Conservation (phyloP, 2,329 filamentous ascomycete genomes). For the Eurotiales sp. region DNA sequence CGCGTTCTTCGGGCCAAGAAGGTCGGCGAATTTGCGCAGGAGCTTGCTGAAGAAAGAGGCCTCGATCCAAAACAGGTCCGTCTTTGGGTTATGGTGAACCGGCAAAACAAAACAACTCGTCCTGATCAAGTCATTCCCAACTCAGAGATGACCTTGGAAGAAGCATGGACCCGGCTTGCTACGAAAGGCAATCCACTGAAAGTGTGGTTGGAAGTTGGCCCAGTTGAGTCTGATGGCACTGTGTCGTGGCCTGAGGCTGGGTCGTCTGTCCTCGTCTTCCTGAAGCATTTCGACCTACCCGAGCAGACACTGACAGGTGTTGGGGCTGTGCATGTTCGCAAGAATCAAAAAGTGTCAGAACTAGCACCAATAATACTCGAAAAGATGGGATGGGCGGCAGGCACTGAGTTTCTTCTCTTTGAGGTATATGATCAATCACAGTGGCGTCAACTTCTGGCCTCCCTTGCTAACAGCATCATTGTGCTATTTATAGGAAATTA, state of each 20-base stretch:
- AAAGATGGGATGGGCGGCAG: constrained; percentile 81
- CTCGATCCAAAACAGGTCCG: constrained; percentile 68
- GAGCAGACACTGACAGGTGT: constrained; percentile 71
- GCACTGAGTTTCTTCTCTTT: constrained; percentile 69
- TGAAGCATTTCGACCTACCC: constrained; percentile 86
- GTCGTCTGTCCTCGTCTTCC: constrained; percentile 72
- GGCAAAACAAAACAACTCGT: constrained; percentile 92
- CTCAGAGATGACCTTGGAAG: constrained; percentile 70
- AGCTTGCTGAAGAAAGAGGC: constrained; percentile 66
- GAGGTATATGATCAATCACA: constrained; percentile 59
- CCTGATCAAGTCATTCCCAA: constrained; percentile 86
- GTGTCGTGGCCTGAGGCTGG: constrained; percentile 61
- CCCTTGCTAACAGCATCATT: neutral
- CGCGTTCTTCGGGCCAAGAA: constrained; percentile 71
- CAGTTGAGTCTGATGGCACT: constrained; percentile 66
- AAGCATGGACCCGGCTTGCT: constrained; percentile 65
- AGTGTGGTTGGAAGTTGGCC: constrained; percentile 79
- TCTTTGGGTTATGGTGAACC: constrained; percentile 96
- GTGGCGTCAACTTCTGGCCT: neutral
- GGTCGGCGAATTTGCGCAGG: constrained; percentile 68
- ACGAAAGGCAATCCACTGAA: constrained; percentile 67
- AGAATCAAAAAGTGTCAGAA: constrained; percentile 83
- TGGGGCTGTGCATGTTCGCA: constrained; percentile 81
- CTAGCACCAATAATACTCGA: constrained; percentile 72
- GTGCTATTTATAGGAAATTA: constrained; percentile 66